Percentiles rank a stretch among this genome's conserved stretches.
Evolutionary conservation across 768 basidiomycete genomes (phyloP).

Genomic region (Tylopilus intermedius): DNA sequence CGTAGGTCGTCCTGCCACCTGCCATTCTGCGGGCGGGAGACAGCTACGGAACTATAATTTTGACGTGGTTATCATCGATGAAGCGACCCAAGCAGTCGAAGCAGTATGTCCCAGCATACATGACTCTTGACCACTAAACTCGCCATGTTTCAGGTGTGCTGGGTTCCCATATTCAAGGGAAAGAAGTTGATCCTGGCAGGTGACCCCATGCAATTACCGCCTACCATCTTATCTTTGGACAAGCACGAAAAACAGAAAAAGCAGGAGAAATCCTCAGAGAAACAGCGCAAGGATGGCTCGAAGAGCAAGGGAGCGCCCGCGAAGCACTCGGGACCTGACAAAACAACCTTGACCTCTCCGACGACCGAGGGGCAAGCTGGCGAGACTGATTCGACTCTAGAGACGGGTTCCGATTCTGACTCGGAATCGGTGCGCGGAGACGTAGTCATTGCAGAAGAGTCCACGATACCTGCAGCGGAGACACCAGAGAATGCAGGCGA

Average conservation of each 20-base stretch:
- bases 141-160: constrained; percentile 45
- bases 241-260: constrained; percentile 33
- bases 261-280: constrained; percentile 1
- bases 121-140: not conserved
- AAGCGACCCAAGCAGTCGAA: constrained; percentile 95
- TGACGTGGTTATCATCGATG: constrained; percentile 94
- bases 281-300: not conserved
- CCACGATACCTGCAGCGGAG: too few species aligned
- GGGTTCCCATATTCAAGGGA: constrained; percentile 92
- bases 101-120: constrained; percentile 50
- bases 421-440: constrained; percentile 20
- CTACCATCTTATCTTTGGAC: constrained; percentile 76
- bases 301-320: not conserved
- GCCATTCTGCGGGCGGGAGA: constrained; percentile 86
- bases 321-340: not conserved
- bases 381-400: constrained; percentile 5
- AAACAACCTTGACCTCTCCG: not conserved
- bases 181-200: constrained; percentile 89
- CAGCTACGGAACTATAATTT: constrained; percentile 75
- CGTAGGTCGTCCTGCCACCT: too few species aligned
- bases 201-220: constrained; percentile 93
- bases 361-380: constrained; percentile 1
- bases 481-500: constrained; percentile 1
- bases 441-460: constrained; percentile 18
- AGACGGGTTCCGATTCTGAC: constrained; percentile 13